These are phyloP conservation scores for Apiospora sp. DNA, from an alignment of 2,329 filamentous ascomycete genomes.

Conservation along the genomic window DNA sequence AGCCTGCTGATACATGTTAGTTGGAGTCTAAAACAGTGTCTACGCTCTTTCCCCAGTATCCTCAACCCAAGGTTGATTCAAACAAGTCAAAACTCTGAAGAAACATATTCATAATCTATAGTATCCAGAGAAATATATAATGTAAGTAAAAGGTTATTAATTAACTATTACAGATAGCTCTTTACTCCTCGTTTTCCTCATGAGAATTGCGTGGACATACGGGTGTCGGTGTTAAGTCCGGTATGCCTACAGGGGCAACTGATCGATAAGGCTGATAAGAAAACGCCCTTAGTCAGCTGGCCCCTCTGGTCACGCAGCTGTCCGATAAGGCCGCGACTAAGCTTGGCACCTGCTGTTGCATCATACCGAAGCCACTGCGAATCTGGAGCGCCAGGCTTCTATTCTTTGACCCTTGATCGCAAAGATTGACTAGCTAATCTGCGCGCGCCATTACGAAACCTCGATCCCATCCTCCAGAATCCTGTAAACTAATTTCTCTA, in stretches of 20 bases:
- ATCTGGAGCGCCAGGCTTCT: constrained; percentile 22
- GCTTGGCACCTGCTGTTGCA: constrained; percentile 25
- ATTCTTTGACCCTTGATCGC: constrained; percentile 21
- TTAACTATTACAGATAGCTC: not conserved
- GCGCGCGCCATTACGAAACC: constrained; percentile 3
- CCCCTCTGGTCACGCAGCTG: constrained; percentile 20
- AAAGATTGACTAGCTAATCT: constrained; percentile 5
- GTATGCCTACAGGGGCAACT: not conserved
- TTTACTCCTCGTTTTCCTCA: not conserved
- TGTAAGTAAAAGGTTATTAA: not conserved
- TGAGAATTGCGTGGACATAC: not conserved
- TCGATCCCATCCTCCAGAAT: constrained; percentile 5
- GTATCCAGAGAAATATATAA: too few relatives aligned
- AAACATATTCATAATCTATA: too few relatives aligned
- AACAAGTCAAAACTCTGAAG: not conserved
- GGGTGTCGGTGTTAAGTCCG: not conserved
- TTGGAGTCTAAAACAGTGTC: not conserved
- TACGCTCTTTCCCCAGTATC: not conserved
- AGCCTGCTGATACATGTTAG: not conserved
- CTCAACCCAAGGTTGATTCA: not conserved
- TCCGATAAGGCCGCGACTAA: constrained; percentile 19
- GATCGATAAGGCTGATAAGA: constrained; percentile 3
- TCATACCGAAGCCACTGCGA: constrained; percentile 22
- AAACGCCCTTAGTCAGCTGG: constrained; percentile 21
- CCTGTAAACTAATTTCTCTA: not conserved